Evolutionary conservation across 2,329 filamentous ascomycete genomes (phyloP).

Genomic region (Exophiala calicioides): DNA sequence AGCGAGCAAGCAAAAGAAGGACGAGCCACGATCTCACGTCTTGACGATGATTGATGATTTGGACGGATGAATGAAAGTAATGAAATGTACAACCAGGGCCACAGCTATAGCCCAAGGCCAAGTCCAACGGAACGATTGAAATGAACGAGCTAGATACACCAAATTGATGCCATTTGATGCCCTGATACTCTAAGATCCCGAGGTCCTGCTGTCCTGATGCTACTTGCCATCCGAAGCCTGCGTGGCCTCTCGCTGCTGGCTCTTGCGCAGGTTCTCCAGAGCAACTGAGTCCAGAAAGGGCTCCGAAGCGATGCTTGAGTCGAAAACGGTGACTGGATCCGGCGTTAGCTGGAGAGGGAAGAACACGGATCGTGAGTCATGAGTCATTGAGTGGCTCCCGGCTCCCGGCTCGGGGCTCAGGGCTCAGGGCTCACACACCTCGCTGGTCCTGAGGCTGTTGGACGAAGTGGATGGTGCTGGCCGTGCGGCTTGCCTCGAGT

Average conservation of each 20-base stretch:
- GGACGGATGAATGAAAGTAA: slow-evolving; percentile 27
- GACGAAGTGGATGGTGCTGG: slow-evolving; percentile 21
- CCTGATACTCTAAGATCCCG: too few relatives aligned
- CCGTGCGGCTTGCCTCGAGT: slow-evolving; percentile 11
- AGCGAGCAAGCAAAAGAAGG: too few relatives aligned
- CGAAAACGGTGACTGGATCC: slow-evolving; percentile 35
- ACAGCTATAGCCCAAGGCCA: slow-evolving; percentile 9
- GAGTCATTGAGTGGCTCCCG: slow-evolving; percentile 1
- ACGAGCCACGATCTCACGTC: slow-evolving; percentile 20
- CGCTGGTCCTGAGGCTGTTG: slow-evolving; percentile 22
- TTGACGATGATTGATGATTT: slow-evolving; percentile 26
- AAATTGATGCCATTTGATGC: too few relatives aligned
- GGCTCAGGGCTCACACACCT: slow-evolving; percentile 23
- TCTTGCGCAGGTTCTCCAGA: slow-evolving; percentile 37
- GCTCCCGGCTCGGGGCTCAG: too few relatives aligned
- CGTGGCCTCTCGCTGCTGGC: slow-evolving; percentile 15
- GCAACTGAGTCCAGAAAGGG: slow-evolving; percentile 42
- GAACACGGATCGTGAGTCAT: too few relatives aligned
- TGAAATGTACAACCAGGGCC: too few relatives aligned
- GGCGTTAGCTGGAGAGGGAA: slow-evolving; percentile 1
- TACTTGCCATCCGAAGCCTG: slow-evolving; percentile 1
- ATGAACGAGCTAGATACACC: too few relatives aligned
- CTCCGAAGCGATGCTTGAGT: slow-evolving; percentile 38
- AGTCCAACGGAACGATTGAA: too few relatives aligned
- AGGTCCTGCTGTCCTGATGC: slow-evolving; percentile 1